A percentile compares a stretch with the other conserved stretches of the same genome.
Evolutionary conservation across 768 basidiomycete species (phyloP).

Genomic region (Podaxis sp.): DNA sequence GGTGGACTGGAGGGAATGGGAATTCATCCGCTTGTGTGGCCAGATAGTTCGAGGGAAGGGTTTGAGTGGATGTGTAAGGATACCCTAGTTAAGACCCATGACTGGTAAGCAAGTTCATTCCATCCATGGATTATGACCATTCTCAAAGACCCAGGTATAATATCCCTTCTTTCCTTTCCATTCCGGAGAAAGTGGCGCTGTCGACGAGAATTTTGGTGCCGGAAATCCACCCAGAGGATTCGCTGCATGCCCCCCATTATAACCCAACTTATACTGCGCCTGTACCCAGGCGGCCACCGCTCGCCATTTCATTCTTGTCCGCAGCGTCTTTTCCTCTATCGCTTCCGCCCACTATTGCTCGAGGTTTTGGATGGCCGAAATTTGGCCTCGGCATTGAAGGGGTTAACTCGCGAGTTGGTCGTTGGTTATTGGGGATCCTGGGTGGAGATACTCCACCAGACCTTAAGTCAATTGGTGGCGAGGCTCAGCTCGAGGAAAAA

Average conservation of each 20-base stretch:
- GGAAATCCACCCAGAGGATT: constrained; percentile 15
- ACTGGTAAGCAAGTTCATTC: constrained; percentile 55
- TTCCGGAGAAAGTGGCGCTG: constrained; percentile 74
- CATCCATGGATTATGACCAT: constrained; percentile 12
- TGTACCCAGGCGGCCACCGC: constrained; percentile 27
- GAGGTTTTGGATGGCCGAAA: constrained; percentile 80
- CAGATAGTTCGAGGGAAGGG: constrained; percentile 65
- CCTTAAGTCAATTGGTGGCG: not conserved
- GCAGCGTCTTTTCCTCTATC: constrained; percentile 80
- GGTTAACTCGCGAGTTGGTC: constrained; percentile 70
- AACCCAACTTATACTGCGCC: constrained; percentile 16
- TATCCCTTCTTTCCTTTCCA: constrained; percentile 73
- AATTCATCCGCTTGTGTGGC: constrained; percentile 86
- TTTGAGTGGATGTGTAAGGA: constrained; percentile 79
- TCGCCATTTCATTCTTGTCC: constrained; percentile 79
- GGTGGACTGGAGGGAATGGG: constrained; percentile 67
- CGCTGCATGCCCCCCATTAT: constrained; percentile 18
- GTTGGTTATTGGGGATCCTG: constrained; percentile 64
- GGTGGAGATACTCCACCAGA: constrained; percentile 10
- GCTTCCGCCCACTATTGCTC: constrained; percentile 69
- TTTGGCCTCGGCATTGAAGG: constrained; percentile 81
- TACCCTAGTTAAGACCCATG: constrained; percentile 70
- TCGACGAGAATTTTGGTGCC: constrained; percentile 51
- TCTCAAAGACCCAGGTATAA: constrained; percentile 53
- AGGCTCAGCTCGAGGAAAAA: not conserved